Conservation (phyloP, 2,329 filamentous ascomycete genomes). For the Fusarium siculi region DNA sequence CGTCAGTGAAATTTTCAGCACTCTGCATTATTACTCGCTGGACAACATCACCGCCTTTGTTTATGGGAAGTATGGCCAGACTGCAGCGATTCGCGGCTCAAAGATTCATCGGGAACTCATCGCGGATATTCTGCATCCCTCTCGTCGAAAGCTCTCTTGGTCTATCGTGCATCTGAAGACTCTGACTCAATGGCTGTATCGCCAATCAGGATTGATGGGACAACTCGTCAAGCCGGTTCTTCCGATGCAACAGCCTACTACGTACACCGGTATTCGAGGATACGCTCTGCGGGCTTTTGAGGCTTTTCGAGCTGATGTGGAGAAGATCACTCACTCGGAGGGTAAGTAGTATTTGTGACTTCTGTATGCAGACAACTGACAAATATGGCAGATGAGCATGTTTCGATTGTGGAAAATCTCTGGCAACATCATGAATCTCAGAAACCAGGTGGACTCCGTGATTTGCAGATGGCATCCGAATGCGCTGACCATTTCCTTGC, state of each 20-base stretch:
- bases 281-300: conserved; percentile 25
- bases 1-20: conserved; percentile 32
- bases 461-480: conserved; percentile 63
- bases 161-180: conserved; percentile 18
- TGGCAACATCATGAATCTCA: conserved; percentile 48
- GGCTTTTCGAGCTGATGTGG: conserved; percentile 5
- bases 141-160: conserved; percentile 30
- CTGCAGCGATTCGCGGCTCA: conserved; percentile 22
- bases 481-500: conserved; percentile 64
- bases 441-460: conserved; percentile 46
- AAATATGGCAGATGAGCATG: conserved; percentile 10
- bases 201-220: background rate
- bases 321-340: background rate
- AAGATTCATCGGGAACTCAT: conserved; percentile 17
- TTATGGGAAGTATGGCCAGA: conserved; percentile 29
- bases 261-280: conserved; percentile 27
- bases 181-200: conserved; percentile 31
- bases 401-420: conserved; percentile 52
- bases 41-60: conserved; percentile 32
- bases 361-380: rapidly evolving
- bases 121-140: conserved; percentile 31
- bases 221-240: conserved; percentile 12
- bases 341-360: background rate
- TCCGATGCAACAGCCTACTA: conserved; percentile 35
- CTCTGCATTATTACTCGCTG: conserved; percentile 30